Base-by-base conservation (phyloP, 768 basidiomycete species). In the Mycena belliarum region DNA sequence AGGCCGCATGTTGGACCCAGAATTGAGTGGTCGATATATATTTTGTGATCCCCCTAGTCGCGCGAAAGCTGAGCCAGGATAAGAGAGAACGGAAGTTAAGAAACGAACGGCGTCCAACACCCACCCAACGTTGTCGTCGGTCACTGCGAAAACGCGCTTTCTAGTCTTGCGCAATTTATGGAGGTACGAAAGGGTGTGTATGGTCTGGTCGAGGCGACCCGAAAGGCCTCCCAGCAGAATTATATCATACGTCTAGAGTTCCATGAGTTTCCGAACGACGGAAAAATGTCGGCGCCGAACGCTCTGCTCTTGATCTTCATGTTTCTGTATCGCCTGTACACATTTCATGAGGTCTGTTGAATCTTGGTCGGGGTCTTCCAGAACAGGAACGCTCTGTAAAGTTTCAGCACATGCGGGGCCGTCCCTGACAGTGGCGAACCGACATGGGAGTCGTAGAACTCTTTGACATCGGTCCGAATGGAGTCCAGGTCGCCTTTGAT, bases 261-360 rank as follows among this genome's bases (percentile, higher is more conserved):
- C n/a, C 10, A 15, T 53, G 33, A 53, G 26, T 38, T 32, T 32
- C 6, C 29, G 26, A 33, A 12, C 37, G 33, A 10, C n/a, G 44
- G 32, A 43, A 52, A 45, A 48, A 8, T 10, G 38, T 9, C 4
- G 18, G n/a, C n/a, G 21, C 32, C 15, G n/a, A n/a, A 83, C 85
- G 63, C 73, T 60, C 9, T 69, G 70, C 44, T 79, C 75, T 12
- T 6, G 29, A 2, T 63, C 60, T 18, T 95, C 92, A 56, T 76
- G 79, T 51, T 82, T 81, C 46, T 82, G 70, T 4, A 98, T 67
- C 6, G 85, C 79, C 7, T 64, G 44, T 2, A 98, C 73, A 66
- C 95, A 98, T 73, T 99, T 99, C 89, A 92, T 93, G 56, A 99
- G 80, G 70, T 99, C 97, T 0, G 96, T 98, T n/a, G 93, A 82